A percentile compares a stretch with the other conserved stretches of the same genome.
phyloP scores from a whole-genome alignment of 176 grass and related monocot species.

The Aechmea fasciata region DNA sequence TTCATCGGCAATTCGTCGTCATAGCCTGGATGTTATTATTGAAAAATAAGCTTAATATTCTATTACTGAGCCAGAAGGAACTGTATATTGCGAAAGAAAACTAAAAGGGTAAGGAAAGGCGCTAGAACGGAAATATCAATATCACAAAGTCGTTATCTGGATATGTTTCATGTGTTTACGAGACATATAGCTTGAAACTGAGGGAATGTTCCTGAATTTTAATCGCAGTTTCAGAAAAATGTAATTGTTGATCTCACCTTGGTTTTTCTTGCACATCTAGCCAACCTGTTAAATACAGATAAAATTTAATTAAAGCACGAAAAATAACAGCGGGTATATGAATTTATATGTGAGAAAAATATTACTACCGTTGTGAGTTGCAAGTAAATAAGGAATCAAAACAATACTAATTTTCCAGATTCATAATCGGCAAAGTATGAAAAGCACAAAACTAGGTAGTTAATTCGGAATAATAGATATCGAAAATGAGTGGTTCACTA shows the following conservation, averaged over 20 bases:
- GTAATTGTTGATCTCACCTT: slow-evolving; percentile 4
- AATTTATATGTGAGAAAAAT: slow-evolving; percentile 2
- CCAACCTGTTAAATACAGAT: slow-evolving; percentile 28
- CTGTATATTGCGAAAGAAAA: not conserved
- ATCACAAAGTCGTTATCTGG: not conserved
- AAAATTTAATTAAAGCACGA: slow-evolving; percentile 19
- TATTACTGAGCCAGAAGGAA: no score
- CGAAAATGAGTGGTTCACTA: not conserved
- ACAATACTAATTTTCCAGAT: not conserved
- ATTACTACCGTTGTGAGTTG: not conserved
- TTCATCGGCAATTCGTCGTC: no score
- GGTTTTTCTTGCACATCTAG: slow-evolving; percentile 19
- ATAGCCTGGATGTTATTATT: no score
- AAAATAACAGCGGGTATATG: slow-evolving; percentile 20
- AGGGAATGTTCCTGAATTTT: not conserved
- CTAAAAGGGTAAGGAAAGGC: not conserved
- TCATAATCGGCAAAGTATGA: no score
- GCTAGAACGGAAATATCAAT: not conserved
- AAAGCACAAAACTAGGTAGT: not conserved
- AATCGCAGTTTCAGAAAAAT: not conserved
- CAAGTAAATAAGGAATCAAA: not conserved
- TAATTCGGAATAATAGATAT: not conserved
- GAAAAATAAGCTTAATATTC: no score
- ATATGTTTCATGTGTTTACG: not conserved
- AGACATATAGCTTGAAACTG: not conserved